A percentile compares a stretch with the other conserved stretches of the same genome.
Conservation (phyloP, 2,329 filamentous ascomycete species). For the Nemania sp. region DNA sequence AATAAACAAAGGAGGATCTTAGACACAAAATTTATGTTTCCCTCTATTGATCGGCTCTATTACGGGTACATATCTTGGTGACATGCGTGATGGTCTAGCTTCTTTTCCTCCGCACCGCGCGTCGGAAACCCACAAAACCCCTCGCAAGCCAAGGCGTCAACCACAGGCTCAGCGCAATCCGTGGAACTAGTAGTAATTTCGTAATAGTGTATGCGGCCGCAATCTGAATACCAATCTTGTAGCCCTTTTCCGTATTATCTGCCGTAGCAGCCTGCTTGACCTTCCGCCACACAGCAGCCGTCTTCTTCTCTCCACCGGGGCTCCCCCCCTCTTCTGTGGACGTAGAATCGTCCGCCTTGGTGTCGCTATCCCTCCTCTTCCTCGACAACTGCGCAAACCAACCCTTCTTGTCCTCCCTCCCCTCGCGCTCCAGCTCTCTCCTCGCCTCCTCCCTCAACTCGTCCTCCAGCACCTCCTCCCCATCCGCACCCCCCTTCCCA, state of each 20-base stretch:
- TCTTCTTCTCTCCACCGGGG: slow-evolving; percentile 31
- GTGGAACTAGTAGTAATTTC: slow-evolving; percentile 82
- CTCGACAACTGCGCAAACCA: too few relatives aligned
- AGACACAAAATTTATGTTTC: slow-evolving; percentile 35
- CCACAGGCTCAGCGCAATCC: slow-evolving; percentile 85
- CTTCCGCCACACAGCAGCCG: slow-evolving; percentile 41
- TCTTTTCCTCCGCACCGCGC: slow-evolving; percentile 42
- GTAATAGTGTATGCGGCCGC: slow-evolving; percentile 92
- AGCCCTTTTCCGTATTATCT: slow-evolving; percentile 52
- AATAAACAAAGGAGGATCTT: slow-evolving; percentile 38
- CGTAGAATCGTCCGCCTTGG: too few relatives aligned
- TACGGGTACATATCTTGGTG: slow-evolving; percentile 18
- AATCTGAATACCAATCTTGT: slow-evolving; percentile 74
- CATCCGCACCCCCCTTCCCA: slow-evolving; percentile 16
- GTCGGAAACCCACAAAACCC: slow-evolving; percentile 61
- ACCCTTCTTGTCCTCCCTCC: slow-evolving; percentile 33
- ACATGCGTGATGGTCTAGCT: slow-evolving; percentile 17
- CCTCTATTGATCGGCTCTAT: slow-evolving; percentile 4
- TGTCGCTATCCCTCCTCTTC: slow-evolving; percentile 2
- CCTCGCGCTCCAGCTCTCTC: slow-evolving; percentile 46
- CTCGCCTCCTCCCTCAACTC: slow-evolving; percentile 47
- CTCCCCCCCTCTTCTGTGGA: too few relatives aligned
- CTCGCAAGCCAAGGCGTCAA: slow-evolving; percentile 92
- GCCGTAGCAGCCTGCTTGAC: slow-evolving; percentile 45
- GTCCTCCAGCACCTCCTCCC: slow-evolving; percentile 46